Evolutionary conservation across 78 protist species (phyloP).

Genomic region (Emiliania huxleyi): DNA sequence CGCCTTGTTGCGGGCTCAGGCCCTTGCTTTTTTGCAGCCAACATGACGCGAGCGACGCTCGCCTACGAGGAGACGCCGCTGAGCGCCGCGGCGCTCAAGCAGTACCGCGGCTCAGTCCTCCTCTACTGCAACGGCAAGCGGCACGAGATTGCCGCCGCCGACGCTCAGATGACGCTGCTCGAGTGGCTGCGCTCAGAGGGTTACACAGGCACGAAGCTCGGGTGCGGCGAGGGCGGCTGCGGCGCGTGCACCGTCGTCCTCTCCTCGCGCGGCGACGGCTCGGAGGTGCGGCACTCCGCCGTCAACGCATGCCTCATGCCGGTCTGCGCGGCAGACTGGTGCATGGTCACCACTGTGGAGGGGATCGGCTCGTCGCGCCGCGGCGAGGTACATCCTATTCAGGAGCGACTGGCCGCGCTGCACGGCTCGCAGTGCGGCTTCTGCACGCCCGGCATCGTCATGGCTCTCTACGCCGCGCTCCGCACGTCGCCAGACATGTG

Average conservation of each 20-base stretch:
- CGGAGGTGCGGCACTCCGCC: neutral
- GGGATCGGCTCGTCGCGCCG: constrained; percentile 27
- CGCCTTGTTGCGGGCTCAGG: too few species aligned
- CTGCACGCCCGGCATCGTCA: constrained; percentile 43
- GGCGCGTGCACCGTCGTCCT: constrained; percentile 94
- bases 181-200: neutral
- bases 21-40: too few species aligned
- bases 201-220: constrained; percentile 84
- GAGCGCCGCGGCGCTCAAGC: neutral
- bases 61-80: neutral
- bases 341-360: constrained; percentile 38
- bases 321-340: neutral
- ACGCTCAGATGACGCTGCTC: neutral
- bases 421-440: constrained; percentile 43
- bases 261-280: neutral
- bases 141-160: neutral
- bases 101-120: neutral
- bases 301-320: constrained; percentile 29
- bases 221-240: constrained; percentile 94
- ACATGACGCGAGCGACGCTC: too few species aligned
- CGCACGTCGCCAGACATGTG: neutral
- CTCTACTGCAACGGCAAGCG: neutral
- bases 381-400: neutral
- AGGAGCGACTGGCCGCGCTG: neutral
- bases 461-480: neutral